Conservation (phyloP, 208 protist species). For the Trypanosoma melophagium region DNA sequence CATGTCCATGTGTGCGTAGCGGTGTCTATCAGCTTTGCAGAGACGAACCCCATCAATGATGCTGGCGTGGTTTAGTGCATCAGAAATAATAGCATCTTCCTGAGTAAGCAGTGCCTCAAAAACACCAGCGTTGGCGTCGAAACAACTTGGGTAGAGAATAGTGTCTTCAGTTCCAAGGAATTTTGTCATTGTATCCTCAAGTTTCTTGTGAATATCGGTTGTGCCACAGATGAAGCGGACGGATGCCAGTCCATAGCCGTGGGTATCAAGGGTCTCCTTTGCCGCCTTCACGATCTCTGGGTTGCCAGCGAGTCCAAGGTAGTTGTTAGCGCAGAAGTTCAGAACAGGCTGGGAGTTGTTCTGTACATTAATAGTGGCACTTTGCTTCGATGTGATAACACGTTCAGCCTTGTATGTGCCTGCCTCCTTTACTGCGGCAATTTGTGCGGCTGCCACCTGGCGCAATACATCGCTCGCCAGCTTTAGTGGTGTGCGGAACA, state of each 20-base stretch:
- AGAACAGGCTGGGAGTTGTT: constrained; percentile 37
- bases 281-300: constrained; percentile 67
- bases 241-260: constrained; percentile 73
- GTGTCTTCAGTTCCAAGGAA: constrained; percentile 81
- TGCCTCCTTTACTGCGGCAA: constrained; percentile 40
- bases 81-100: constrained; percentile 77
- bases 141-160: constrained; percentile 89
- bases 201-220: constrained; percentile 82
- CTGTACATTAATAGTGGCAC: constrained; percentile 45
- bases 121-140: constrained; percentile 89
- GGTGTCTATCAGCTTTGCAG: constrained; percentile 59
- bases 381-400: constrained; percentile 71
- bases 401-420: constrained; percentile 85
- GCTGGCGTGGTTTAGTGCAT: constrained; percentile 86
- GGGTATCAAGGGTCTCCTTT: constrained; percentile 61
- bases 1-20: constrained; percentile 82
- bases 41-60: constrained; percentile 92
- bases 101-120: constrained; percentile 78
- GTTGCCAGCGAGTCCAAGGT: constrained; percentile 74
- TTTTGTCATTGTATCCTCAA: constrained; percentile 63
- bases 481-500: constrained; percentile 18
- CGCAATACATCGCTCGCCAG: constrained; percentile 20
- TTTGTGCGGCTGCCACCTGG: constrained; percentile 30
- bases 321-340: constrained; percentile 93
- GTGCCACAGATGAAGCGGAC: constrained; percentile 93